Evolutionary conservation across 352 stramenopile species (phyloP), one percentile per base, ranked within the genome.

Genomic region (Globisporangium paroecandrum): DNA sequence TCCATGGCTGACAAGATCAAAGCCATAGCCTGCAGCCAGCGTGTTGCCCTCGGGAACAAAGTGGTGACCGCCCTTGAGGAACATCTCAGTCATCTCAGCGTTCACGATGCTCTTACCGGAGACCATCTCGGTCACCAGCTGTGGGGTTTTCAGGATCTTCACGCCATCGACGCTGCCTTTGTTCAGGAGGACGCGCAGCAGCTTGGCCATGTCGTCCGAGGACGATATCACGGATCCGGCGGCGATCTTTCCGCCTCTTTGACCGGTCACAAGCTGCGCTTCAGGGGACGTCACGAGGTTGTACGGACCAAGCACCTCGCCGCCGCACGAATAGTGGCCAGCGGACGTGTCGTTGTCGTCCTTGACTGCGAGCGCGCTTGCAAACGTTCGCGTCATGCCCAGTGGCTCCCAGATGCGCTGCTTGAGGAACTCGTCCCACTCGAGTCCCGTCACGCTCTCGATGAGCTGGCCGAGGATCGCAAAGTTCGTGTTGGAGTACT

Each of bases 401-500:
- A 92, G 68, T 0, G 84, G 84, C 0, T 79, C 68, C 74, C 77
- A 90, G 34, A 92, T 72, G 18, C 74, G 73, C 10, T 78, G 63
- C 24, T 77, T 69, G 0, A 92, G 63, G 64, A 84, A 89, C 55
- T 67, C 68, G 65, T 85, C 64, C 84, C 84, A 92, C 15, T 76
- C 51, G 22, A 75, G 65, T 0, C 77, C 78, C 6, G 62, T 81
- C 2, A 90, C 72, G n/a, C 61, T 73, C 46, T 83, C 68, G 55
- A 90, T 84, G 20, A 92, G 68, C 67, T 89, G 73, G 0, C 83
- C 83, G 24, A 90, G 66, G 55, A 89, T 82, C 1, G 74, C 80
- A 61, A 85, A 90, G 66, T 90, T 89, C 25, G 77, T 58, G 51
- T 90, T 91, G 29, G 79, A 65, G 65, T 90, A 90, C 63, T 85